Percentiles rank a stretch among this genome's conserved stretches.
phyloP scores from a whole-genome alignment of 2,329 filamentous ascomycete genomes.

The Lecanicillium sp. region DNA sequence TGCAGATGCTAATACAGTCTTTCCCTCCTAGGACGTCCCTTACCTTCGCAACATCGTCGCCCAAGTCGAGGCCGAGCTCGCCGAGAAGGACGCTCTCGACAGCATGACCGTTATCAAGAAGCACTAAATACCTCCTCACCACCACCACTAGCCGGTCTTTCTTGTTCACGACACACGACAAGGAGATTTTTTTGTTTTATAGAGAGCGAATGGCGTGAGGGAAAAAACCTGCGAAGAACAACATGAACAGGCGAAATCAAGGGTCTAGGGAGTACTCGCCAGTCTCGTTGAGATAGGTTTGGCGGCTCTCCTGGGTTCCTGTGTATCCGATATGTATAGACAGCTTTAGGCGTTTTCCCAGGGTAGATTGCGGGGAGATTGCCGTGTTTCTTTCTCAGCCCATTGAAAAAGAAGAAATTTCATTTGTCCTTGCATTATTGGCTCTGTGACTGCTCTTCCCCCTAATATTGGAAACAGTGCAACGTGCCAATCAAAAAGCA shows the following conservation, averaged over 20 bases:
- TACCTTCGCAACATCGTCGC: conserved; percentile 50
- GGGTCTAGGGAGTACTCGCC: not conserved
- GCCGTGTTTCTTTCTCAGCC: conserved; percentile 8
- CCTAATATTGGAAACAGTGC: too few relatives aligned
- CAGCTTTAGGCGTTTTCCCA: conserved; percentile 21
- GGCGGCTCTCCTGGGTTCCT: conserved; percentile 13
- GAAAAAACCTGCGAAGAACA: not conserved
- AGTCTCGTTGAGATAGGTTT: not conserved
- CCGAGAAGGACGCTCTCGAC: conserved; percentile 49
- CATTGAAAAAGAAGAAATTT: conserved; percentile 3
- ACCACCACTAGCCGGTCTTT: not conserved
- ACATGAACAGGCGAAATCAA: not conserved
- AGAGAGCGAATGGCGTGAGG: not conserved
- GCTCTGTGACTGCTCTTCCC: too few relatives aligned
- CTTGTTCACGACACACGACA: too few relatives aligned
- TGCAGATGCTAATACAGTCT: conserved; percentile 18
- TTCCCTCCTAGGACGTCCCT: conserved; percentile 38
- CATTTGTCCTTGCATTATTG: not conserved
- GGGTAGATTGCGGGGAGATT: not conserved
- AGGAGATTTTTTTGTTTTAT: conserved; percentile 6
- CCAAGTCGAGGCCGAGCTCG: conserved; percentile 43
- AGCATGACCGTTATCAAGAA: conserved; percentile 44
- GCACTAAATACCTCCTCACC: conserved; percentile 30
- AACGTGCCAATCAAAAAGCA: too few relatives aligned
- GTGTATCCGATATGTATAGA: conserved; percentile 33